Percentiles rank a stretch among this genome's conserved stretches.
Evolutionary conservation across 2,329 filamentous ascomycete species (phyloP).

Genomic region (Paradendryphiella salina): DNA sequence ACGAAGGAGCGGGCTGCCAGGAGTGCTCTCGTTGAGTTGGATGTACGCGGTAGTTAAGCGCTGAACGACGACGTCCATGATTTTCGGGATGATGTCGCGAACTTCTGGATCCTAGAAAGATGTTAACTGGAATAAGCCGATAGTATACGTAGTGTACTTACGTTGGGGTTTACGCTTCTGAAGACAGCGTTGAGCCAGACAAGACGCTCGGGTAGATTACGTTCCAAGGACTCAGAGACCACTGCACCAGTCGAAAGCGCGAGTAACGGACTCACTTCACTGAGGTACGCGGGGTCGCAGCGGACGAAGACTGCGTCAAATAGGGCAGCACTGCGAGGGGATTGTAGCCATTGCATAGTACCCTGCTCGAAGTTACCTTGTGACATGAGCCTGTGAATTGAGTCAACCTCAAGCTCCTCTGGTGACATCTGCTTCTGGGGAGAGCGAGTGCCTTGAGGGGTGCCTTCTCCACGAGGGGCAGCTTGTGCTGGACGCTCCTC

Average conservation of each 20-base stretch:
- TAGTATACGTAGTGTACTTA: conserved; percentile 42
- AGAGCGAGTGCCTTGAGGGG: conserved; percentile 44
- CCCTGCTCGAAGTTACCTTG: conserved; percentile 56
- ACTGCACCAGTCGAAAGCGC: conserved; percentile 64
- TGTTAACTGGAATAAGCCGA: conserved; percentile 19
- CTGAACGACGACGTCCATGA: conserved; percentile 62
- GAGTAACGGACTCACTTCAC: conserved; percentile 60
- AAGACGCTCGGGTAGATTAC: conserved; percentile 59
- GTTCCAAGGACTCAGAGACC: conserved; percentile 60
- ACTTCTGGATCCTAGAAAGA: conserved; percentile 56
- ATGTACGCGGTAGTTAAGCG: conserved; percentile 62
- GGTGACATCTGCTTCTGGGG: conserved; percentile 51
- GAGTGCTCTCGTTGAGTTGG: conserved; percentile 57
- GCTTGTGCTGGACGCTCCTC: conserved; percentile 35
- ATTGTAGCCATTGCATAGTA: conserved; percentile 64
- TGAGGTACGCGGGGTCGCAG: conserved; percentile 60
- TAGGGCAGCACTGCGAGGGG: conserved; percentile 60
- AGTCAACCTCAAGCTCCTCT: conserved; percentile 62
- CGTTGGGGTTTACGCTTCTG: conserved; percentile 56
- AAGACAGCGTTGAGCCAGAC: conserved; percentile 63
- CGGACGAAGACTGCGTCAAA: conserved; percentile 65
- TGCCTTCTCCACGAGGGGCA: conserved; percentile 10
- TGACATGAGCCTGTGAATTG: conserved; percentile 65
- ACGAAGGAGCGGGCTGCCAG: conserved; percentile 57
- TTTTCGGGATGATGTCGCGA: conserved; percentile 59